Conservation (phyloP, 129 eudicot species). For the Sambucus nigra region DNA sequence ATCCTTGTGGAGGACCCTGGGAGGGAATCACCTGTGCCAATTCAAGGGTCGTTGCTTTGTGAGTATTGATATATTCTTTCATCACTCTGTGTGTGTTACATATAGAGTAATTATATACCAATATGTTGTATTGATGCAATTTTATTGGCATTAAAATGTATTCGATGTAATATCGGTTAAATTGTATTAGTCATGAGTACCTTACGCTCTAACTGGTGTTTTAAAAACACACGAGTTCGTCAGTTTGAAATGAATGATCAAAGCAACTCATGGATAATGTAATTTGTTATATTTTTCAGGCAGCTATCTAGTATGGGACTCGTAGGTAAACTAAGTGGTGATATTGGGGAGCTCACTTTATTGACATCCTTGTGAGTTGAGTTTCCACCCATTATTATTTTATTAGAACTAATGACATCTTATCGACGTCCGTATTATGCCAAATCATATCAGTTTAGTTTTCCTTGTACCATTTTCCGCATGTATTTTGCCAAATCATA, state of each 20-base stretch:
- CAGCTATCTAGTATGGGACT: conserved; percentile 76
- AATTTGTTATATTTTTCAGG: conserved; percentile 25
- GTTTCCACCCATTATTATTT: too few species aligned
- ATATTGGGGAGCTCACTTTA: conserved; percentile 68
- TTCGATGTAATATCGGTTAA: neutral
- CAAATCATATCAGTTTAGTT: too few species aligned
- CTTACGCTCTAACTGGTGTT: too few species aligned
- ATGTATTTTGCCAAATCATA: too few species aligned
- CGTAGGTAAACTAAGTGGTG: conserved; percentile 60
- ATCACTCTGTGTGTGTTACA: too few species aligned
- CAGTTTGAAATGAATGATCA: too few species aligned
- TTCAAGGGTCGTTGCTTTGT: conserved; percentile 55
- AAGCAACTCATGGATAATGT: neutral
- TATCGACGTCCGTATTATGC: too few species aligned
- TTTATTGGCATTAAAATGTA: neutral
- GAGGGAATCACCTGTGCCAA: conserved; percentile 83
- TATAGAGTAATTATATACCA: neutral
- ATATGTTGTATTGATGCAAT: neutral
- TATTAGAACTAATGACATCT: too few species aligned
- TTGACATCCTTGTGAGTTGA: conserved; percentile 64
- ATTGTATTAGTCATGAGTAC: too few species aligned
- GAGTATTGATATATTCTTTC: conserved; percentile 7
- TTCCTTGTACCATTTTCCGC: too few species aligned
- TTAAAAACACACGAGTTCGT: too few species aligned
- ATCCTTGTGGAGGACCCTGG: conserved; percentile 81